Percentiles rank a stretch among this genome's conserved stretches.
Conservation (phyloP, 2,329 filamentous ascomycete genomes). For the Plectosphaerella cucumerina region DNA sequence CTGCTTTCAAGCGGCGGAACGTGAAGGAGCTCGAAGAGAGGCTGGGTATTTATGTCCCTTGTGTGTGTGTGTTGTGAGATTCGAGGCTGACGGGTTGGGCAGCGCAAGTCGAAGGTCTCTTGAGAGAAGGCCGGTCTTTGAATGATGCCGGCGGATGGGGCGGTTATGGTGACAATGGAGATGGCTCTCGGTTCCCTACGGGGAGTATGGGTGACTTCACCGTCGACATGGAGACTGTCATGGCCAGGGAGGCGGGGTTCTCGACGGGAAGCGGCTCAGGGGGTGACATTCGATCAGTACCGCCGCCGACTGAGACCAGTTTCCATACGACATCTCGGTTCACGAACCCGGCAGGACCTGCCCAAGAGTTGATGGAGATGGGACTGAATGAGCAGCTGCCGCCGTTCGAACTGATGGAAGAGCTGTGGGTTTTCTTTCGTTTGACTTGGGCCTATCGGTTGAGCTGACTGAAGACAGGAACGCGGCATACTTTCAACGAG, state of each 20-base stretch:
- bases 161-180: background rate
- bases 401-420: constrained; percentile 73
- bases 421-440: constrained; percentile 56
- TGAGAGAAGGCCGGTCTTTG: constrained; percentile 54
- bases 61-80: background rate
- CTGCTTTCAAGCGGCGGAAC: constrained; percentile 81
- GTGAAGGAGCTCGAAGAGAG: constrained; percentile 87
- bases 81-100: background rate
- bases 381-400: constrained; percentile 81
- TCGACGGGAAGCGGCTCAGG: background rate
- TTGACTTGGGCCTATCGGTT: background rate
- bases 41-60: constrained; percentile 55
- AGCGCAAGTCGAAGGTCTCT: constrained; percentile 79
- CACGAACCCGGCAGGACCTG: background rate
- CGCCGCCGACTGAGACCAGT: background rate
- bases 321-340: background rate
- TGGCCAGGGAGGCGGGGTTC: constrained; percentile 6
- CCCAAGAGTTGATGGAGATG: constrained; percentile 60
- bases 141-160: background rate
- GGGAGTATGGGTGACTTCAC: constrained; percentile 13
- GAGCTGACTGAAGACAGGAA: constrained; percentile 46
- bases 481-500: constrained; percentile 68
- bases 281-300: background rate
- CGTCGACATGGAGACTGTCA: constrained; percentile 12
- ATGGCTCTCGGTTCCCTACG: background rate